These are phyloP conservation scores for Exophiala aquamarina DNA, from an alignment of 2,329 filamentous ascomycete genomes.

Conservation along the genomic window DNA sequence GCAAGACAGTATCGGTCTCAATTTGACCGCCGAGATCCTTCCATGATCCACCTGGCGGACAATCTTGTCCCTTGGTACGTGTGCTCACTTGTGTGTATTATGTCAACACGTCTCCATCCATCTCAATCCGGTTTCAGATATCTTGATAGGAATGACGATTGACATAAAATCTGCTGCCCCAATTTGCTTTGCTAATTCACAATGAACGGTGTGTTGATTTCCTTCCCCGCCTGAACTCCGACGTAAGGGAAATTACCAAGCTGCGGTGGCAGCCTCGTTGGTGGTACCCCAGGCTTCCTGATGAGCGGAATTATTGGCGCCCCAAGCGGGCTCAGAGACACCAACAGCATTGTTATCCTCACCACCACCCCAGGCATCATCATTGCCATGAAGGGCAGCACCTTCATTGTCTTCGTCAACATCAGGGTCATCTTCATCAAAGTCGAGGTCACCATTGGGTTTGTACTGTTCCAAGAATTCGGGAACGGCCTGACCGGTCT, in stretches of 20 bases:
- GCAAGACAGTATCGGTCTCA: no score
- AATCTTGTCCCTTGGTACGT: no score
- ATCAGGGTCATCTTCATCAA: constrained; percentile 48
- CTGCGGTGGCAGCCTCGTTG: background rate
- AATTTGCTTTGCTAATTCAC: background rate
- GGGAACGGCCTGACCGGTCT: constrained; percentile 75
- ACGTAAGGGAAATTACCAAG: background rate
- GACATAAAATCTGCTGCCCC: background rate
- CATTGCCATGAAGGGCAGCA: constrained; percentile 22
- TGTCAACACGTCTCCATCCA: background rate
- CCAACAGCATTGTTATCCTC: constrained; percentile 2
- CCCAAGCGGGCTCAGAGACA: background rate
- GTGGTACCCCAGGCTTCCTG: no score
- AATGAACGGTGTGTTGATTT: no score
- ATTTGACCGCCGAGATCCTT: no score
- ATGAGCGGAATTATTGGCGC: no score
- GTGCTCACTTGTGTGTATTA: no score
- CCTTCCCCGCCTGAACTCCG: background rate
- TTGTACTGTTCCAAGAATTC: constrained; percentile 71
- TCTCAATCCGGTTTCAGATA: background rate
- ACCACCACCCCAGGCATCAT: constrained; percentile 20
- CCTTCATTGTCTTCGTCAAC: constrained; percentile 40
- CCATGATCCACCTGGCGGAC: no score
- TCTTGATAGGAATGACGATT: background rate
- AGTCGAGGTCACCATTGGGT: constrained; percentile 44